Evolutionary conservation across 768 basidiomycete genomes (phyloP).

Genomic region (Suillus sp.): DNA sequence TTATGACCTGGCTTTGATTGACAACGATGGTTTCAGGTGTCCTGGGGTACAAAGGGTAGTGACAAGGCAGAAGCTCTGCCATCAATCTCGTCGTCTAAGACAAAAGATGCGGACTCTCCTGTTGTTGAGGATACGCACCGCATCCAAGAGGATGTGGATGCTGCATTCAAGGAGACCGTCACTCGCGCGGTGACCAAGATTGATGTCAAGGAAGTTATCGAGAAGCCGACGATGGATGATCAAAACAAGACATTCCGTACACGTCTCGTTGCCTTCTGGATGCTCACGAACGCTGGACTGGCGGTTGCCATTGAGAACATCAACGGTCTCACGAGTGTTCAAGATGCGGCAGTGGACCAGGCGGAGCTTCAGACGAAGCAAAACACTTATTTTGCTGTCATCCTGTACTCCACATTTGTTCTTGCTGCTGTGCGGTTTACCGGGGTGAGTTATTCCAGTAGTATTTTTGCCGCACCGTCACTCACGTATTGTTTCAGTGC

Average conservation of each 20-base stretch:
- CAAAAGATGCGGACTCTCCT: constrained; percentile 68
- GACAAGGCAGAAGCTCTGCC: constrained; percentile 94
- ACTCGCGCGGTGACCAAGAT: constrained; percentile 82
- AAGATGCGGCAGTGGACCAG: constrained; percentile 43
- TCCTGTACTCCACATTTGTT: constrained; percentile 78
- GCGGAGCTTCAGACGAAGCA: constrained; percentile 46
- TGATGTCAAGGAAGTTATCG: constrained; percentile 60
- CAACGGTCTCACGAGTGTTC: constrained; percentile 55
- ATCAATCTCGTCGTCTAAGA: constrained; percentile 83
- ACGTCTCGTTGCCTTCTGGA: constrained; percentile 81
- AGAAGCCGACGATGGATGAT: constrained; percentile 87
- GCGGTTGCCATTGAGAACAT: constrained; percentile 77
- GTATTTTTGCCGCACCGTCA: constrained; percentile 6
- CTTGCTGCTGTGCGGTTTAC: constrained; percentile 71
- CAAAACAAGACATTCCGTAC: constrained; percentile 93
- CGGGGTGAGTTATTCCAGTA: constrained; percentile 55
- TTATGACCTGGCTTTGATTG: neutral
- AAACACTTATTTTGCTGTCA: constrained; percentile 71
- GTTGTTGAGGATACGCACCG: constrained; percentile 87
- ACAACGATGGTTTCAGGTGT: constrained; percentile 49
- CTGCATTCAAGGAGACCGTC: constrained; percentile 89
- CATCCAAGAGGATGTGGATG: constrained; percentile 87
- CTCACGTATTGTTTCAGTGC: constrained; percentile 50
- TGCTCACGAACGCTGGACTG: constrained; percentile 69
- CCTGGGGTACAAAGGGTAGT: constrained; percentile 94